Base-by-base conservation (phyloP, 345 rosid species). In the Salix brachista region DNA sequence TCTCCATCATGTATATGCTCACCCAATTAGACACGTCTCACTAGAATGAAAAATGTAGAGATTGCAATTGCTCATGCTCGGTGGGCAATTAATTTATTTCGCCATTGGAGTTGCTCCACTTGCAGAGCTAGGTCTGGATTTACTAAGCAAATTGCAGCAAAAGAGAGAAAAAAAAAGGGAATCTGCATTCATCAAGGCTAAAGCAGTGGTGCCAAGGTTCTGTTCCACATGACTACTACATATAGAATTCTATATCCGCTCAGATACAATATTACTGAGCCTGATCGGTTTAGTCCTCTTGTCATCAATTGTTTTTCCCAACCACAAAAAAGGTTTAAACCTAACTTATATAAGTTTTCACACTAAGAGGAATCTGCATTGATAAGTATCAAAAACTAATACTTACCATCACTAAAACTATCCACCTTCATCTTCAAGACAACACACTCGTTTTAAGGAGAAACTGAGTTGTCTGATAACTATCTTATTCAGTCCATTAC, bases 91-190 rank as follows among this genome's bases (percentile, higher is more conserved):
- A 0, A 75, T 85, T 46, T 85, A 82, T 71, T 72, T 80, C 48
- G 46, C 80, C 72, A 82, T 76, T 44, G 79, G 85, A 76, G 66
- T 80, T 8, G 77, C 73, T 42, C 21, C 80, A 66, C 69, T 83
- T 36, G 65, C 70, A 79, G 81, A 84, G 76, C 85, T 78, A 18
- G 80, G 30, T 14, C 30, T 70, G 26, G 79, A 87, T 44, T 62
- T 79, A 28, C 61, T 32, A 23, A 56, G 36, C 37, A 73, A 37
- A 3, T 62, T 79, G 65, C 73, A 69, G 65, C 56, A 70, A 79
- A 64, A 48, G 19, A 73, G 2, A 64, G 4, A 9, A 4, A 13
- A 61, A 32, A 41, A 16, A 16, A 16, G 21, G 58, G 4, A 54
- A 7, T 21, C 21, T 21, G 60, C 52, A 73, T n/a, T 44, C 46